A percentile compares a stretch with the other conserved stretches of the same genome.
Evolutionary conservation across 1,139 yeast genomes (phyloP).

Genomic region (Waltiozyma sp.): DNA sequence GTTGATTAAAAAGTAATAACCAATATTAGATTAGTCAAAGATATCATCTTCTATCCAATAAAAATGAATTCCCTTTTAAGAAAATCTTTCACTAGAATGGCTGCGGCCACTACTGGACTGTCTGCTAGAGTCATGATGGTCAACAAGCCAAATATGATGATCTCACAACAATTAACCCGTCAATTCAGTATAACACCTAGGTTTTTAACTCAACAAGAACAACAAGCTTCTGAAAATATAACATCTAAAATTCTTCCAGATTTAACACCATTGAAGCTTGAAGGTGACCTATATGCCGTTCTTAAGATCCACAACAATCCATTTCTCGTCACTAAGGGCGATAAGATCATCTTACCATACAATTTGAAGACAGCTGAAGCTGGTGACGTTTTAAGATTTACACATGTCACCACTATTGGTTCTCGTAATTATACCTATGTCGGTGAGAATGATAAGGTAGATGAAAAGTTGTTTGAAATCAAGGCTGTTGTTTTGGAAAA

Average conservation of each 20-base stretch:
- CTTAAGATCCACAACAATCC: constrained; percentile 77
- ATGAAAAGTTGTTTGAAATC: constrained; percentile 43
- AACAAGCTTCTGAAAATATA: constrained; percentile 1
- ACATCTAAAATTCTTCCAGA: constrained; percentile 20
- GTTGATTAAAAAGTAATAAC: too few species aligned
- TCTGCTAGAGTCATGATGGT: constrained; percentile 2
- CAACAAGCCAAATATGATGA: background rate
- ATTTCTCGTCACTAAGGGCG: constrained; percentile 86
- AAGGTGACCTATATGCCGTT: constrained; percentile 66
- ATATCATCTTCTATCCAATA: too few species aligned
- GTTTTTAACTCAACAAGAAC: constrained; percentile 4
- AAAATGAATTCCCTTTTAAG: constrained; percentile 4
- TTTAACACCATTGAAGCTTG: constrained; percentile 51
- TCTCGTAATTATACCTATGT: constrained; percentile 70
- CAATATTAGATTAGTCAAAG: too few species aligned
- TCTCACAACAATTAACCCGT: constrained; percentile 4
- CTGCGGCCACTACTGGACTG: background rate
- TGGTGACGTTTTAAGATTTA: constrained; percentile 67
- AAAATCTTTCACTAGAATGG: constrained; percentile 4
- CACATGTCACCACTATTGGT: constrained; percentile 74
- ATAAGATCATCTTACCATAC: constrained; percentile 67
- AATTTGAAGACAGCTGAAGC: constrained; percentile 63
- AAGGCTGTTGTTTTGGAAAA: constrained; percentile 78
- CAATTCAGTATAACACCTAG: constrained; percentile 7
- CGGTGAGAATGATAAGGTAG: constrained; percentile 35